These are phyloP conservation scores for Trichoderma breve DNA, from an alignment of 2,329 filamentous ascomycete species.

Conservation along the genomic window DNA sequence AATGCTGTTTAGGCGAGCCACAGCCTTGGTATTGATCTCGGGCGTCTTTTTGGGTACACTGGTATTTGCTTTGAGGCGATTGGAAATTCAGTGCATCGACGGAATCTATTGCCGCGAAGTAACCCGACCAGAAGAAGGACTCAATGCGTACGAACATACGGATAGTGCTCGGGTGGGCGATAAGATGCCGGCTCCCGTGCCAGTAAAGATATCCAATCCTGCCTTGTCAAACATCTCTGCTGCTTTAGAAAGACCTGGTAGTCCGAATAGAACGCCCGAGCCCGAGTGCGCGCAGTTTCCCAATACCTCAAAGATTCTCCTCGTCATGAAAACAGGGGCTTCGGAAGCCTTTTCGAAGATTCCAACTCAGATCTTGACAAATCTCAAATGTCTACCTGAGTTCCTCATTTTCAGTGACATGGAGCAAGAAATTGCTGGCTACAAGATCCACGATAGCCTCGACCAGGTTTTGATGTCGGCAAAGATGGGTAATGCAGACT, in stretches of 20 bases:
- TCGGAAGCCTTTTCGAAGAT: constrained; percentile 52
- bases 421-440: constrained; percentile 45
- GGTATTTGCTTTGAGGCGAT: constrained; percentile 34
- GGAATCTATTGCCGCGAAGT: background rate
- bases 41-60: constrained; percentile 32
- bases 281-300: constrained; percentile 41
- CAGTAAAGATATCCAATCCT: background rate
- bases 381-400: constrained; percentile 48
- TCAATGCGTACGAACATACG: background rate
- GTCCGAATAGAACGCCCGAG: constrained; percentile 9
- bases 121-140: background rate
- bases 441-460: constrained; percentile 47
- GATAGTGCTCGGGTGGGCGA: background rate
- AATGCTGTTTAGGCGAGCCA: constrained; percentile 32
- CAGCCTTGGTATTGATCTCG: constrained; percentile 29
- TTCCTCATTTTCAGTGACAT: constrained; percentile 60
- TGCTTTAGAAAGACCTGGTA: background rate
- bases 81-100: constrained; percentile 30
- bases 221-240: background rate
- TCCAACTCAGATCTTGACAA: constrained; percentile 54
- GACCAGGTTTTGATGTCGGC: constrained; percentile 43
- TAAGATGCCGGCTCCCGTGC: too few relatives aligned
- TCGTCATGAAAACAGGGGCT: constrained; percentile 58
- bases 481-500: constrained; percentile 48
- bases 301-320: constrained; percentile 45